These are phyloP conservation scores for Tricholoma terreum DNA, from an alignment of 768 basidiomycete species.

Conservation along the genomic window DNA sequence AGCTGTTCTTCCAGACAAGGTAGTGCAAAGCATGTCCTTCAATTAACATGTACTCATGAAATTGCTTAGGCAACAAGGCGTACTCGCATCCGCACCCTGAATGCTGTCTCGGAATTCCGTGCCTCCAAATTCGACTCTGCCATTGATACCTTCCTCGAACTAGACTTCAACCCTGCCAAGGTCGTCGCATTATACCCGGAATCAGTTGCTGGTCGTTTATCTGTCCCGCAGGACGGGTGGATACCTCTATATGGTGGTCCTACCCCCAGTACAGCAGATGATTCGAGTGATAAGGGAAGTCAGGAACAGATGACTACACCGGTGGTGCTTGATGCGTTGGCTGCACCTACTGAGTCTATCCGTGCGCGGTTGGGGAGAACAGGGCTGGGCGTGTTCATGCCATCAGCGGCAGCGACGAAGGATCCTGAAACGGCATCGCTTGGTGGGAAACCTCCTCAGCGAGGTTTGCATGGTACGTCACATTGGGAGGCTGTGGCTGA, in stretches of 20 bases:
- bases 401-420: constrained; percentile 45
- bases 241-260: constrained; percentile 84
- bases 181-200: constrained; percentile 89
- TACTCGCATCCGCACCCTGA: constrained; percentile 63
- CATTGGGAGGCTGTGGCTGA: constrained; percentile 11
- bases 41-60: constrained; percentile 6
- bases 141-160: constrained; percentile 81
- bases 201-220: constrained; percentile 73
- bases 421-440: constrained; percentile 57
- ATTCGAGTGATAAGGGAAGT: constrained; percentile 20
- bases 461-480: constrained; percentile 27
- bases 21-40: constrained; percentile 19
- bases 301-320: constrained; percentile 20
- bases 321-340: constrained; percentile 30
- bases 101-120: constrained; percentile 77
- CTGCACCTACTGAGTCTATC: constrained; percentile 39
- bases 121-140: constrained; percentile 69
- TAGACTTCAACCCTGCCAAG: constrained; percentile 91
- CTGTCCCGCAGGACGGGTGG: constrained; percentile 68
- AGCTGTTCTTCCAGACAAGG: constrained; percentile 60
- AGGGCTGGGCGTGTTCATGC: constrained; percentile 52
- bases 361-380: constrained; percentile 49
- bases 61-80: constrained; percentile 48
- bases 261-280: constrained; percentile 25
- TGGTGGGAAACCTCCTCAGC: constrained; percentile 29